Conservation (phyloP, 1,284 basidiomycete species). For the Puccinia coronata region DNA sequence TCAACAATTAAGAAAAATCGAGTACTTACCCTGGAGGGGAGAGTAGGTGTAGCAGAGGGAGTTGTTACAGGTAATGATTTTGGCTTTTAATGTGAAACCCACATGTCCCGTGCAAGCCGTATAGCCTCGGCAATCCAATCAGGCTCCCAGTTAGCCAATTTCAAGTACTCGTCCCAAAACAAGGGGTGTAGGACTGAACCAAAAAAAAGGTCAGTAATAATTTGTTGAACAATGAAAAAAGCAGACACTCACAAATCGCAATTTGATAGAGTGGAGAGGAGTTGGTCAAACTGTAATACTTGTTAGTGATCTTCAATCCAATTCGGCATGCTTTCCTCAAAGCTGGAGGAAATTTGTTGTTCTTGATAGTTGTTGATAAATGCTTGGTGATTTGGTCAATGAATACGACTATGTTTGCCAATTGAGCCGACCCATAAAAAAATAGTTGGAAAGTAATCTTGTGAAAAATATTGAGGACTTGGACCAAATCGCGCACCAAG, state of each 20-base stretch:
- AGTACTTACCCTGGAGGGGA: too few species aligned
- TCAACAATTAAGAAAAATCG: not conserved
- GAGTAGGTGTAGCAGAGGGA: not conserved
- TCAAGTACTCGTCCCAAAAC: slow-evolving; percentile 8
- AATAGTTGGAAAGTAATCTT: not conserved
- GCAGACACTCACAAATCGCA: not conserved
- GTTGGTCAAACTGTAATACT: slow-evolving; percentile 11
- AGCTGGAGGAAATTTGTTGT: not conserved
- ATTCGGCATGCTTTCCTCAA: not conserved
- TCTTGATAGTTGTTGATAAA: not conserved
- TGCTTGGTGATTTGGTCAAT: slow-evolving; percentile 15
- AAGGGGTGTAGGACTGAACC: not conserved
- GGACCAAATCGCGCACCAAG: not conserved
- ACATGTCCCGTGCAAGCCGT: not conserved
- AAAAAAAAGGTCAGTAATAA: not conserved
- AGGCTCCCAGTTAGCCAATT: not conserved
- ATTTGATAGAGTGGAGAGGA: not conserved
- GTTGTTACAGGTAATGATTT: not conserved
- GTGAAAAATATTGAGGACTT: slow-evolving; percentile 1
- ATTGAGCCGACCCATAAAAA: not conserved
- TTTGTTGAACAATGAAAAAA: not conserved
- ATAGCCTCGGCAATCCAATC: not conserved
- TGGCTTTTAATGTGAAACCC: not conserved
- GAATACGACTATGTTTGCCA: not conserved
- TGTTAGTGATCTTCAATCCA: slow-evolving; percentile 21